These are phyloP conservation scores for Ligustrum vulgare DNA, from an alignment of 257 asterid species.

Conservation along the genomic window DNA sequence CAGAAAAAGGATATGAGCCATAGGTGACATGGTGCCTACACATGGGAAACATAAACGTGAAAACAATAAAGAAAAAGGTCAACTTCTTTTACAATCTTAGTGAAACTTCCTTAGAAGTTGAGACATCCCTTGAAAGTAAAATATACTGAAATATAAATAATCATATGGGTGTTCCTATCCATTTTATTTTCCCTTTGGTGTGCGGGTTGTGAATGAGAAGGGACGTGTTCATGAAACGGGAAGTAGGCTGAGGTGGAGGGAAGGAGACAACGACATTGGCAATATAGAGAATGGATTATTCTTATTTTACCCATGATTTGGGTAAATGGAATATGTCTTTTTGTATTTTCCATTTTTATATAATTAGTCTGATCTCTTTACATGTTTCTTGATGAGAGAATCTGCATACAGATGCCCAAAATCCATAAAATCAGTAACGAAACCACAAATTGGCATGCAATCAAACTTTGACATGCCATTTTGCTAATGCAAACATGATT, in stretches of 20 bases:
- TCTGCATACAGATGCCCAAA: constrained; percentile 7
- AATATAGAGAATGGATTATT: background rate
- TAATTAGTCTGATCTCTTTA: constrained; percentile 1
- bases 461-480: background rate
- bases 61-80: background rate
- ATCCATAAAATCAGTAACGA: background rate
- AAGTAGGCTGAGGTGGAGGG: background rate
- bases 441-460: background rate
- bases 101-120: background rate
- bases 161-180: background rate
- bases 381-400: constrained; percentile 12
- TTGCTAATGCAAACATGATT: background rate
- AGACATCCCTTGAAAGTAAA: background rate
- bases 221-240: background rate
- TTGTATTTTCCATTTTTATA: background rate
- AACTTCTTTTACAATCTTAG: background rate
- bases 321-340: background rate
- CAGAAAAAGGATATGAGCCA: background rate
- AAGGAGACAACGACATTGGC: background rate
- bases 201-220: background rate
- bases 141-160: background rate
- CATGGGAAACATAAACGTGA: background rate
- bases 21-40: background rate
- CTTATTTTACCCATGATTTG: background rate
- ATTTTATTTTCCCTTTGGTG: background rate